Percentiles rank a stretch among this genome's conserved stretches.
These are phyloP conservation scores for Gelatoporia subvermispora DNA, from an alignment of 768 basidiomycete genomes.

Conservation along the genomic window DNA sequence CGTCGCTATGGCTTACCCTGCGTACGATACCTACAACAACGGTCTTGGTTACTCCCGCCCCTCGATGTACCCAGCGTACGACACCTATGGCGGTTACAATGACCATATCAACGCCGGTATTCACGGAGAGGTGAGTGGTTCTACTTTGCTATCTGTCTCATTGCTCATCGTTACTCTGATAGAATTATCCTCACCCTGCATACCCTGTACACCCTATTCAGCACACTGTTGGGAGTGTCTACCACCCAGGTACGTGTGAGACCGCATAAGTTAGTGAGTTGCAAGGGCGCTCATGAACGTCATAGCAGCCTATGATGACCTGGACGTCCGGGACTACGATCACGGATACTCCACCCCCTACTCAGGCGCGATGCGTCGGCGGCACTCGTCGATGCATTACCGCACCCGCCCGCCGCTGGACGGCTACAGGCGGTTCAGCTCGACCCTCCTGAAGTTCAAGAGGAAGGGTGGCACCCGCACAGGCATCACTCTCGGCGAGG, in stretches of 20 bases:
- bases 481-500: constrained; percentile 65
- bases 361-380: constrained; percentile 12
- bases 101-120: constrained; percentile 36
- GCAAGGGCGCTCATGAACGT: constrained; percentile 2
- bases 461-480: constrained; percentile 62
- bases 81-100: constrained; percentile 14
- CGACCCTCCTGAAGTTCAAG: constrained; percentile 64
- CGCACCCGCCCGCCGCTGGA: constrained; percentile 22
- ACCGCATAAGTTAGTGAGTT: constrained; percentile 4
- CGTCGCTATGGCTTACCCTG: constrained; percentile 34
- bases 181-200: constrained; percentile 36
- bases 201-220: constrained; percentile 41
- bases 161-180: constrained; percentile 7
- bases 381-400: constrained; percentile 44
- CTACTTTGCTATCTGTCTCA: not conserved
- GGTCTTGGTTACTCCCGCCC: constrained; percentile 29
- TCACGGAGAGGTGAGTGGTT: constrained; percentile 38
- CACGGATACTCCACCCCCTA: constrained; percentile 14
- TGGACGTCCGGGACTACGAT: constrained; percentile 35
- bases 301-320: constrained; percentile 50
- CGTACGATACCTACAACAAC: constrained; percentile 36
- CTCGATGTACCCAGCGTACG: constrained; percentile 17
- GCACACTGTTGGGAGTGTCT: constrained; percentile 17
- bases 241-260: constrained; percentile 13
- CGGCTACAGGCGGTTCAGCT: constrained; percentile 43